Conservation (phyloP, 2,329 filamentous ascomycete species). For the Hypomyces perniciosus region DNA sequence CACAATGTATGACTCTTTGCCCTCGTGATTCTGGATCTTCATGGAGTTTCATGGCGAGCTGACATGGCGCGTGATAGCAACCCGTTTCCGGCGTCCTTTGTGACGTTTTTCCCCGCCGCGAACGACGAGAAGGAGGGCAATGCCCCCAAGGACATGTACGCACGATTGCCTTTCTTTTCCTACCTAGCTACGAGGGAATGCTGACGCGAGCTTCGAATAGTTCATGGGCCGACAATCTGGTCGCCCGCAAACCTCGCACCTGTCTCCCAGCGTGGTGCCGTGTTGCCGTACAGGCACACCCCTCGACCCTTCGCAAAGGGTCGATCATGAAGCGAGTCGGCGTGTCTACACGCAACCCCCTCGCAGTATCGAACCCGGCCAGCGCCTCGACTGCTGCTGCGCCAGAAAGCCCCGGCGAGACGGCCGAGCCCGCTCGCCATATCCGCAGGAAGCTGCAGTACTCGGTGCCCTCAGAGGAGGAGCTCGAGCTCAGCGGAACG, state of each 20-base stretch:
- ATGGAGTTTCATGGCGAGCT: conserved; percentile 11
- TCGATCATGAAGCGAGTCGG: conserved; percentile 30
- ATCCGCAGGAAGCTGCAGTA: conserved; percentile 7
- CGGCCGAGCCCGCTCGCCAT: conserved; percentile 6
- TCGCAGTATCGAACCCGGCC: neutral
- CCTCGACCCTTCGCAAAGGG: conserved; percentile 19
- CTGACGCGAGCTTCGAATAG: conserved; percentile 13
- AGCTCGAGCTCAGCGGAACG: conserved; percentile 5
- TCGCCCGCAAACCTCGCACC: conserved; percentile 14
- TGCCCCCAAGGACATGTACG: neutral
- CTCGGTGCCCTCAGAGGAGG: conserved; percentile 5
- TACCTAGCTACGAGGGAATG: neutral
- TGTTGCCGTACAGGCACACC: conserved; percentile 21
- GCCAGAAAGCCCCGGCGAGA: neutral
- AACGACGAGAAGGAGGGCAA: neutral
- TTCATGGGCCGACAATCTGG: conserved; percentile 19
- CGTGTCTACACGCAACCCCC: conserved; percentile 4
- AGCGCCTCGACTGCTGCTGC: neutral
- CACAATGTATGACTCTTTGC: conserved; percentile 11
- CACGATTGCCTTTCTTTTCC: neutral
- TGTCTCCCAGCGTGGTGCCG: conserved; percentile 28
- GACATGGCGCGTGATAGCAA: conserved; percentile 18
- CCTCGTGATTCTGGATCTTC: neutral
- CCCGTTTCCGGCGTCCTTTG: conserved; percentile 19
- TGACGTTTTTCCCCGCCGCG: conserved; percentile 21